phyloP scores from a whole-genome alignment of 2,329 filamentous ascomycete species.

The Thelonectria olida region DNA sequence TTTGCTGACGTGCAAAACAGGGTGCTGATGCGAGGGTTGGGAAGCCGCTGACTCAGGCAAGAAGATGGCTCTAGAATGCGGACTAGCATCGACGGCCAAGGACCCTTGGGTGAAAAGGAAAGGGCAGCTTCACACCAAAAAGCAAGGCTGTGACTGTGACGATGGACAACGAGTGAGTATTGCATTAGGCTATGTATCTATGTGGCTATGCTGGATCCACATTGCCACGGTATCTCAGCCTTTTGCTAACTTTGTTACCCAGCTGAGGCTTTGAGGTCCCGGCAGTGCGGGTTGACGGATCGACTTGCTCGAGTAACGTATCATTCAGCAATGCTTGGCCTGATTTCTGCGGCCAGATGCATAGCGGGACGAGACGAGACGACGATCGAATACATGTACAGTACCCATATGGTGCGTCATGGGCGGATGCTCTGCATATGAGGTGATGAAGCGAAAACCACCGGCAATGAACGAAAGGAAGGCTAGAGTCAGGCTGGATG shows the following conservation, averaged over 20 bases:
- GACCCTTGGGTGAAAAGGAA: neutral
- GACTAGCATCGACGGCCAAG: neutral
- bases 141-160: neutral
- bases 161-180: no score
- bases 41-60: neutral
- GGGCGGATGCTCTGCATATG: constrained; percentile 2
- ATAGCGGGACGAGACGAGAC: neutral
- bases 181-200: no score
- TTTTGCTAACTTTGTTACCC: no score
- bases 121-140: constrained; percentile 2
- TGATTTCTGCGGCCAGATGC: constrained; percentile 9
- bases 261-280: no score
- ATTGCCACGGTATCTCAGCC: neutral
- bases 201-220: neutral
- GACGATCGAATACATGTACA: constrained; percentile 1
- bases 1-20: neutral
- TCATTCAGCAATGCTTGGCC: constrained; percentile 9
- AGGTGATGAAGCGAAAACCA: neutral
- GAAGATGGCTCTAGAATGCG: neutral
- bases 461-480: neutral
- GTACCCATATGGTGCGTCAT: constrained; percentile 1
- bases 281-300: neutral
- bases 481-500: neutral
- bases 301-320: constrained; percentile 9
- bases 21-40: neutral